Evolutionary conservation across 192 early-diverging fungal species (phyloP), one percentile per base, ranked within the genome.

Genomic region (Podila epicladia): DNA sequence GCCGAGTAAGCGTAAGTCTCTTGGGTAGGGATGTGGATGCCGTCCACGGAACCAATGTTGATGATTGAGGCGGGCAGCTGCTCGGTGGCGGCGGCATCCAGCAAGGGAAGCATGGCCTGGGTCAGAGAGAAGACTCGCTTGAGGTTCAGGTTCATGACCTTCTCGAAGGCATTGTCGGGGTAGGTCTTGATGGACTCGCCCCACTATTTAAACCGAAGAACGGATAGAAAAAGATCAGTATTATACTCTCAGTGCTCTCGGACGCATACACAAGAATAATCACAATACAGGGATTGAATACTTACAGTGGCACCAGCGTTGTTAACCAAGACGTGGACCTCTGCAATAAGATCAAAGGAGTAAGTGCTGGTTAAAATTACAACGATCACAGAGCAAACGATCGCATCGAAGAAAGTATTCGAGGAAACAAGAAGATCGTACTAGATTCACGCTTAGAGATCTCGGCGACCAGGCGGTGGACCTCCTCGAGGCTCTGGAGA

Each of bases 271-370:
- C 1, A 58, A 20, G 37, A 22, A 31, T n/a, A 29, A 29, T 29
- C 29, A 29, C 45, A n/a, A 2, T 26, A 32, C 2, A 3, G 6
- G 31, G 65, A 67, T 58, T 72, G 74, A 78, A 74, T 74, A 70
- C 20, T 71, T 82, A 80, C 79, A 64, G 59, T 83, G 26, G 90
- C 92, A 8, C 93, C 93, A 4, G 91, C 87, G 80, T 98, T 98
- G 86, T 98, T 98, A 58, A 98, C 84, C 32, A 99, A 86, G 5
- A 97, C 85, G 82, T 97, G 85, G 64, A 97, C 62, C 71, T 97
- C 95, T 24, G 63, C 15, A 75, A 58, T 9, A 38, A 0, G 20
- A n/a, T 13, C 11, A 50, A 26, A 33, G 31, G 57, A 29, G 55
- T 13, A 13, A 24, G 50, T 26, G 29, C 51, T 57, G 32, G 35